These are phyloP conservation scores for Solanum rostratum DNA, from an alignment of 257 asterid species.

Conservation along the genomic window DNA sequence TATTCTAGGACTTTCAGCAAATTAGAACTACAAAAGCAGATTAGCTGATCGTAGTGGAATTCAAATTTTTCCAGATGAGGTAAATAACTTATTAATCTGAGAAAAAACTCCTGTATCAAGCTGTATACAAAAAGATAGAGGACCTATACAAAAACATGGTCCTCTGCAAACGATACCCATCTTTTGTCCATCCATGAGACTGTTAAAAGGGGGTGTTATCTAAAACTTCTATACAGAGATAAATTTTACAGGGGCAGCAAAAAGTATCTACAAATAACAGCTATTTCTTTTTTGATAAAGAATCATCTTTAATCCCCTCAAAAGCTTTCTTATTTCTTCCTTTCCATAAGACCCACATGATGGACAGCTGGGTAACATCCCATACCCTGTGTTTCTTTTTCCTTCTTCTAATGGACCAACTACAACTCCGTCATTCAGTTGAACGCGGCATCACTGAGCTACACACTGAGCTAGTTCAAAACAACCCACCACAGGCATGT, in stretches of 20 bases:
- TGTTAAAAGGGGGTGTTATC: no score
- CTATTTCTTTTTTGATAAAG: not conserved
- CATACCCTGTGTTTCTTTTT: not conserved
- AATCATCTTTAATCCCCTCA: not conserved
- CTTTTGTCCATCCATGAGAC: no score
- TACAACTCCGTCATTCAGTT: not conserved
- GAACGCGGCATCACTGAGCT: not conserved
- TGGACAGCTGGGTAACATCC: not conserved
- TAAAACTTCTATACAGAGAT: not conserved
- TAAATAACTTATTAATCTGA: not conserved
- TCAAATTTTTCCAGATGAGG: not conserved
- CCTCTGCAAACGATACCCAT: not conserved
- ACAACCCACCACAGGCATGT: not conserved
- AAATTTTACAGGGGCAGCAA: not conserved
- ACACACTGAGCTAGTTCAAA: not conserved
- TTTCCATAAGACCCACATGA: not conserved
- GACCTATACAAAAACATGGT: not conserved
- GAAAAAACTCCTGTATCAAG: not conserved
- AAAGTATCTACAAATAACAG: not conserved
- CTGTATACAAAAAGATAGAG: not conserved
- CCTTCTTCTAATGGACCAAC: not conserved
- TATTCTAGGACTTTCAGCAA: not conserved
- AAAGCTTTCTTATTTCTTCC: not conserved
- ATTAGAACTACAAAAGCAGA: not conserved
- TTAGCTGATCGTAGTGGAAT: not conserved